Evolutionary conservation across 2,329 filamentous ascomycete genomes (phyloP).

Genomic region (Didymella keratinophila): DNA sequence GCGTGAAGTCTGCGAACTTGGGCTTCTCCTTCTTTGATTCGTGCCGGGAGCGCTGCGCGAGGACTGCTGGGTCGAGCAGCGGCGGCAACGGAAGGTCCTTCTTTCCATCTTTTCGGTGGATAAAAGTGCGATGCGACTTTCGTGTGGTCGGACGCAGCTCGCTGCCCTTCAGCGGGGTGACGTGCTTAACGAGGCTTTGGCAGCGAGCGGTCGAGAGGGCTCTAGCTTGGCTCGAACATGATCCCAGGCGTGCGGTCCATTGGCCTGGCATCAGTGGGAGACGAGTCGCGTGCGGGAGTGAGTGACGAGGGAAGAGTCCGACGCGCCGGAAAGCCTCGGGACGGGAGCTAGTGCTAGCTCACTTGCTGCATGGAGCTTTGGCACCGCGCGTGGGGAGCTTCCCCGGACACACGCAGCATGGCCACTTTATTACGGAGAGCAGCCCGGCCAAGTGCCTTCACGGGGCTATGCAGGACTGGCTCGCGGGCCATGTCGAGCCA

Average conservation of each 20-base stretch:
- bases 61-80: conserved; percentile 55
- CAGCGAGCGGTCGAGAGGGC: conserved; percentile 14
- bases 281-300: neutral
- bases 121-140: conserved; percentile 44
- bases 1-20: conserved; percentile 52
- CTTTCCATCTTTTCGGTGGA: conserved; percentile 44
- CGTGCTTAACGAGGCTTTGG: conserved; percentile 22
- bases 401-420: conserved; percentile 33
- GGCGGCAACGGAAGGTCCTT: conserved; percentile 57
- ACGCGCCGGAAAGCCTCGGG: conserved; percentile 20
- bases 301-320: conserved; percentile 18
- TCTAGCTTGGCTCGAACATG: conserved; percentile 29
- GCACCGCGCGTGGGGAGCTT: conserved; percentile 1
- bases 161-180: conserved; percentile 24
- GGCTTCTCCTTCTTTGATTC: conserved; percentile 53
- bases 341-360: conserved; percentile 28
- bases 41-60: conserved; percentile 47
- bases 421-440: conserved; percentile 40
- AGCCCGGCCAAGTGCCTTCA: conserved; percentile 29
- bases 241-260: conserved; percentile 27
- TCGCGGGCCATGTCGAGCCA: conserved; percentile 37
- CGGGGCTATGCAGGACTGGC: conserved; percentile 21
- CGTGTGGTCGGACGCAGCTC: conserved; percentile 42
- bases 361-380: neutral
- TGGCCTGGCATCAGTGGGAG: conserved; percentile 41